Conservation (phyloP, 2,329 filamentous ascomycete species). For the Pochonia chlamydosporia region DNA sequence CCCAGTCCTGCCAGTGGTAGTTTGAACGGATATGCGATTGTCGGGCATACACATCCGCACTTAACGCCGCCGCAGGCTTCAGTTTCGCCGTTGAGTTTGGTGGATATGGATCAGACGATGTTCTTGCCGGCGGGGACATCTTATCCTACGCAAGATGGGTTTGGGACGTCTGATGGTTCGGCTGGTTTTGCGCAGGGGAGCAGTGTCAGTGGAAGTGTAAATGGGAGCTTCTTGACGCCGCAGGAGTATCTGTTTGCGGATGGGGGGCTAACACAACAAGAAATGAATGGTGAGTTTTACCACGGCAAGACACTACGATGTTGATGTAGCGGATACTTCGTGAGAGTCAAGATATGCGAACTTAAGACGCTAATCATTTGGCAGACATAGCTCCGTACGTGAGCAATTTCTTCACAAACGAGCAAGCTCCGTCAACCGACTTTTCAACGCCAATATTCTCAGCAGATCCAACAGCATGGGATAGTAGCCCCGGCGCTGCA, state of each 20-base stretch:
- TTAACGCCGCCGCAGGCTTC: constrained; percentile 23
- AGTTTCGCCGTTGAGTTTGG: constrained; percentile 36
- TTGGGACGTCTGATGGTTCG: neutral
- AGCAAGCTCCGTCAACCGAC: constrained; percentile 14
- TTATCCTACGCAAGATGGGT: constrained; percentile 18
- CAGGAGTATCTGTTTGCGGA: constrained; percentile 33
- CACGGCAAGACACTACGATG: too few species aligned
- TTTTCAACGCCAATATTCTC: constrained; percentile 32
- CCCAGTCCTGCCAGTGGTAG: constrained; percentile 47
- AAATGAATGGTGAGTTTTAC: constrained; percentile 24
- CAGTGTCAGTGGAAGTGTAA: constrained; percentile 20
- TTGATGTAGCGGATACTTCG: neutral
- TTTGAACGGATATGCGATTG: constrained; percentile 43
- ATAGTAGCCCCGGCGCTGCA: constrained; percentile 25
- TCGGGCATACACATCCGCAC: constrained; percentile 23
- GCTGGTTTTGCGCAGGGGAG: constrained; percentile 13
- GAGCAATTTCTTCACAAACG: constrained; percentile 19
- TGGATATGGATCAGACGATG: constrained; percentile 30
- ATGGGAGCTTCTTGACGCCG: constrained; percentile 28
- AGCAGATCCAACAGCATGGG: constrained; percentile 33
- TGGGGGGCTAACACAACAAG: constrained; percentile 16
- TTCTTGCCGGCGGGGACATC: constrained; percentile 28
- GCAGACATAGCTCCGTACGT: constrained; percentile 25
- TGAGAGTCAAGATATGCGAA: too few species aligned
- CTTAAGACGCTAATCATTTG: neutral